Evolutionary conservation across 1,284 basidiomycete genomes (phyloP).

Genomic region (Trametes hirsuta): DNA sequence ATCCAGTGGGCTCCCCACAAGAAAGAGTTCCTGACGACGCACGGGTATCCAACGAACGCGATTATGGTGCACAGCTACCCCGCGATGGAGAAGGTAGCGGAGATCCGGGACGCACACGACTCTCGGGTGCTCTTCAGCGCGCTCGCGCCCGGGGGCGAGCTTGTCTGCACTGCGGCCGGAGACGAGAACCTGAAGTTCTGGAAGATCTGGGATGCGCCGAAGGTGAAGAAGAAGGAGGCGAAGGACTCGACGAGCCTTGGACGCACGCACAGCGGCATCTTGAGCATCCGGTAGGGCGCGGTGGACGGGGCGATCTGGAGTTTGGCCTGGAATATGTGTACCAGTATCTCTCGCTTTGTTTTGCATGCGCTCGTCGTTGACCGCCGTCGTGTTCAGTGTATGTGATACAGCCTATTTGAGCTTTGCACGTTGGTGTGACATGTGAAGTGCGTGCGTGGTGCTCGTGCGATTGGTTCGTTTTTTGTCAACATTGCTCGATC

Average conservation of each 20-base stretch:
- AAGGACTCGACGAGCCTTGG: conserved; percentile 34
- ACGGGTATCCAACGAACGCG: conserved; percentile 80
- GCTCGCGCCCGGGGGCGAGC: conserved; percentile 86
- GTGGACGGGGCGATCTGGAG: neutral
- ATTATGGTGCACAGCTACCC: conserved; percentile 55
- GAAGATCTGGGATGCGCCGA: conserved; percentile 73
- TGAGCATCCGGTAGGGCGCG: conserved; percentile 30
- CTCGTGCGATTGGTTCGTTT: neutral
- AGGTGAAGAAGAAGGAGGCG: conserved; percentile 57
- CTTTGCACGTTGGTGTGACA: neutral
- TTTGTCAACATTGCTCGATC: neutral
- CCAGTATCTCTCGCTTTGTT: conserved; percentile 11
- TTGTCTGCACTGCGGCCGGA: conserved; percentile 87
- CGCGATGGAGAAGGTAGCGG: conserved; percentile 74
- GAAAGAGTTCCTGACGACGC: conserved; percentile 92
- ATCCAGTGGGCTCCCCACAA: conserved; percentile 88
- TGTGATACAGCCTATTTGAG: neutral
- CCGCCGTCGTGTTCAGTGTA: neutral
- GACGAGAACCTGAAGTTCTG: conserved; percentile 97
- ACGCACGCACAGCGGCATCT: conserved; percentile 33
- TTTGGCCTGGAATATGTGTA: conserved; percentile 1
- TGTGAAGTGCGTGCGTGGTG: neutral
- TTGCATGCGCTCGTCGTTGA: conserved; percentile 10
- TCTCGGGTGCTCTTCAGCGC: conserved; percentile 85
- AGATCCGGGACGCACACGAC: conserved; percentile 92